These are phyloP conservation scores for Pisolithus thermaeus DNA, from an alignment of 1,284 basidiomycete species.

Conservation along the genomic window DNA sequence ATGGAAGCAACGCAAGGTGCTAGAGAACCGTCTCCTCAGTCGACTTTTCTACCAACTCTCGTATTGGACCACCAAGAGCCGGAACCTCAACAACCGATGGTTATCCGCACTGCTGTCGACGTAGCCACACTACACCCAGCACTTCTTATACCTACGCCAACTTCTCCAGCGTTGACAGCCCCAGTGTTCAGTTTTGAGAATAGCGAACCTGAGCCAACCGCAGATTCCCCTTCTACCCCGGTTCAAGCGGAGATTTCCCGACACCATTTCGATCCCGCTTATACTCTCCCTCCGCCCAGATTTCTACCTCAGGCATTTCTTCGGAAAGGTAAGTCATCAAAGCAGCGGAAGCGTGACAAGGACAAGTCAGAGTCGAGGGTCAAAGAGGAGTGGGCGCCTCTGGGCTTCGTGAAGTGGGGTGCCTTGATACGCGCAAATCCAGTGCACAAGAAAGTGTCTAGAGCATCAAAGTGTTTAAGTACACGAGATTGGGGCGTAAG, in stretches of 20 bases:
- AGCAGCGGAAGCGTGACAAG: constrained; percentile 56
- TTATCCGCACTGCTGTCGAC: constrained; percentile 28
- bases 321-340: constrained; percentile 52
- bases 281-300: constrained; percentile 58
- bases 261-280: constrained; percentile 41
- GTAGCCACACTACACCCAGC: constrained; percentile 22
- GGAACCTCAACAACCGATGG: constrained; percentile 15
- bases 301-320: constrained; percentile 58
- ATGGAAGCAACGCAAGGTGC: constrained; percentile 18
- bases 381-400: constrained; percentile 58
- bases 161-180: constrained; percentile 25
- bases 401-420: constrained; percentile 69
- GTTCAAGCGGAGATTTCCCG: constrained; percentile 25
- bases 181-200: constrained; percentile 29
- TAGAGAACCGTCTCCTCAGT: constrained; percentile 19
- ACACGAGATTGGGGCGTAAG: constrained; percentile 77
- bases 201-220: constrained; percentile 15
- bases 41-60: constrained; percentile 18
- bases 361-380: constrained; percentile 34
- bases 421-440: constrained; percentile 69
- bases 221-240: constrained; percentile 16
- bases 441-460: constrained; percentile 58
- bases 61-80: not conserved
- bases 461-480: constrained; percentile 68
- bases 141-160: constrained; percentile 29